phyloP scores from a whole-genome alignment of 2,329 filamentous ascomycete genomes.

The Trichoderma citrinoviride region DNA sequence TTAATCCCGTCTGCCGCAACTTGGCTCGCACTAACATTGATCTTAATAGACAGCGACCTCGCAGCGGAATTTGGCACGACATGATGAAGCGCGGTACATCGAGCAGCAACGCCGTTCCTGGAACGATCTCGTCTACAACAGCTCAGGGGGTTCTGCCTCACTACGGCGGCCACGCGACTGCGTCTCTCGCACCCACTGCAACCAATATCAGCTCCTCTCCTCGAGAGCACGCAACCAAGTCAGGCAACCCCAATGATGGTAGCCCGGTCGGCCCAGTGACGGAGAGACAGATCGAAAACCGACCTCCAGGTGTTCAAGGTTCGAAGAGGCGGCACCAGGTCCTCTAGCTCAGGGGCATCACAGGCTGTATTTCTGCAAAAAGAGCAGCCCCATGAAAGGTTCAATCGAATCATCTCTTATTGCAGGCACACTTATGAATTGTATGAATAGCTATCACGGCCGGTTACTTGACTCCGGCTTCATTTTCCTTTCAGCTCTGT shows the following conservation, averaged over 20 bases:
- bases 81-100: constrained; percentile 53
- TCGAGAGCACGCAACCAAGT: constrained; percentile 32
- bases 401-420: constrained; percentile 33
- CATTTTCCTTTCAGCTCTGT: constrained; percentile 26
- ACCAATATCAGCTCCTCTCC: constrained; percentile 39
- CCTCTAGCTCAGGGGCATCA: background rate
- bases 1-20: background rate
- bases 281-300: constrained; percentile 47
- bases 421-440: constrained; percentile 35
- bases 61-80: constrained; percentile 48
- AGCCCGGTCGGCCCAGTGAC: constrained; percentile 24
- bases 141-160: constrained; percentile 55
- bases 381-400: constrained; percentile 19
- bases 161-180: constrained; percentile 51
- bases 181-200: constrained; percentile 47
- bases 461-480: constrained; percentile 17
- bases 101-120: constrained; percentile 45
- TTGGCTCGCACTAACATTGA: constrained; percentile 18
- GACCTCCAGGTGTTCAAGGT: constrained; percentile 34
- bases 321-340: background rate
- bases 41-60: constrained; percentile 38
- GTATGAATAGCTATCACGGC: constrained; percentile 30
- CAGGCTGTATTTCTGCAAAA: background rate
- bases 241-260: constrained; percentile 28
- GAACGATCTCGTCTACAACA: constrained; percentile 52